These are phyloP conservation scores for Sporothrix protearum DNA, from an alignment of 2,329 filamentous ascomycete species.

Conservation along the genomic window DNA sequence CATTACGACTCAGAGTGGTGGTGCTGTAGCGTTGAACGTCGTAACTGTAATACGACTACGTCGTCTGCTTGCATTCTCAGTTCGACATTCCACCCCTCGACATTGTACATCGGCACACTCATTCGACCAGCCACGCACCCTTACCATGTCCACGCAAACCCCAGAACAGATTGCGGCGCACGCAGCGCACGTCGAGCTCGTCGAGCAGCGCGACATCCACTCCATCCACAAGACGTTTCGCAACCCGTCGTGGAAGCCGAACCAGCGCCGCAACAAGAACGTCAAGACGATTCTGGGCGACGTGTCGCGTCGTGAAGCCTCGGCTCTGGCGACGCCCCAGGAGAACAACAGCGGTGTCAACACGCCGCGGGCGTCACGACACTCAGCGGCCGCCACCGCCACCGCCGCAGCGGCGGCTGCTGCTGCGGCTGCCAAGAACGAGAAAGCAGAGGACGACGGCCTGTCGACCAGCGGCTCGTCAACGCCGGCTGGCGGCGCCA, in stretches of 20 bases:
- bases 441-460: constrained; percentile 42
- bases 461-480: constrained; percentile 56
- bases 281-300: constrained; percentile 95
- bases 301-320: constrained; percentile 83
- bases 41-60: too few relatives aligned
- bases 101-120: not conserved
- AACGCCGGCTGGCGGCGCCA: constrained; percentile 43
- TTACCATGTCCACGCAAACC: constrained; percentile 30
- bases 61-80: not conserved
- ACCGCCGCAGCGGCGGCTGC: constrained; percentile 37
- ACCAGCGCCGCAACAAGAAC: constrained; percentile 96
- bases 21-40: too few relatives aligned
- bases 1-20: too few relatives aligned
- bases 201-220: constrained; percentile 90
- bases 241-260: constrained; percentile 84
- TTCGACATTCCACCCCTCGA: not conserved
- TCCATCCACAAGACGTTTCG: constrained; percentile 84
- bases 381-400: constrained; percentile 32
- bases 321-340: constrained; percentile 72
- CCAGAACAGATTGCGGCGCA: constrained; percentile 72
- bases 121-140: not conserved
- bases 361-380: constrained; percentile 51
- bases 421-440: constrained; percentile 33
- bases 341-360: constrained; percentile 66
- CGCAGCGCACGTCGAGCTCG: constrained; percentile 78